These are phyloP conservation scores for Henningerozyma blattae DNA, from an alignment of 805 yeast species.

Conservation along the genomic window DNA sequence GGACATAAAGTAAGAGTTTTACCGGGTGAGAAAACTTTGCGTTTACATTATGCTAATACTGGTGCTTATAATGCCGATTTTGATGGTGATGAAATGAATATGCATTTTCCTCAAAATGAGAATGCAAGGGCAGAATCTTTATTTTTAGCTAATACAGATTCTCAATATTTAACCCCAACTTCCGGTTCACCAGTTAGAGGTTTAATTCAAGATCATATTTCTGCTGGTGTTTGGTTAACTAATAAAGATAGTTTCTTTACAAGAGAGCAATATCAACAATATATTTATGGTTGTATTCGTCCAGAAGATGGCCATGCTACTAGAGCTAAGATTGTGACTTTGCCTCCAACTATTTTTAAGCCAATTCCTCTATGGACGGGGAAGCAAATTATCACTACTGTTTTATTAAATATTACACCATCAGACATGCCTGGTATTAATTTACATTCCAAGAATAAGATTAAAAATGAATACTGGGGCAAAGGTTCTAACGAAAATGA, in stretches of 20 bases:
- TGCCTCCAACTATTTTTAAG: constrained; percentile 81
- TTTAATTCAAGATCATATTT: constrained; percentile 95
- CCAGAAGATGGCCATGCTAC: constrained; percentile 96
- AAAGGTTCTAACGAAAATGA: constrained; percentile 70
- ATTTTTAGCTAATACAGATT: constrained; percentile 90
- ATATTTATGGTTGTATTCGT: constrained; percentile 84
- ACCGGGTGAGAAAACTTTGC: constrained; percentile 93
- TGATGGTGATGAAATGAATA: constrained; percentile 99
- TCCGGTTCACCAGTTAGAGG: constrained; percentile 98
- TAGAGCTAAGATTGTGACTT: constrained; percentile 51
- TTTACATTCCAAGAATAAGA: constrained; percentile 69
- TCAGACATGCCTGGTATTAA: constrained; percentile 84
- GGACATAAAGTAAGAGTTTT: constrained; percentile 95
- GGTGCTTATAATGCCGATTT: constrained; percentile 99
- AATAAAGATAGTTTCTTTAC: constrained; percentile 85
- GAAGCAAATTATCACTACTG: constrained; percentile 90
- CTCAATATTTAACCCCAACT: constrained; percentile 95
- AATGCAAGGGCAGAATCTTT: constrained; percentile 94
- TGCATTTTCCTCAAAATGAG: constrained; percentile 98
- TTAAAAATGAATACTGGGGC: constrained; percentile 94
- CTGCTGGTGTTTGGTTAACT: constrained; percentile 98
- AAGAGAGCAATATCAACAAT: constrained; percentile 85
- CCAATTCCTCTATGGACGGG: constrained; percentile 97
- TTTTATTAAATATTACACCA: constrained; percentile 80
- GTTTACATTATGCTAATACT: constrained; percentile 96